Evolutionary conservation across 192 early-diverging fungal genomes (phyloP), one percentile per base, ranked within the genome.

Genomic region (Coemansia sp.): DNA sequence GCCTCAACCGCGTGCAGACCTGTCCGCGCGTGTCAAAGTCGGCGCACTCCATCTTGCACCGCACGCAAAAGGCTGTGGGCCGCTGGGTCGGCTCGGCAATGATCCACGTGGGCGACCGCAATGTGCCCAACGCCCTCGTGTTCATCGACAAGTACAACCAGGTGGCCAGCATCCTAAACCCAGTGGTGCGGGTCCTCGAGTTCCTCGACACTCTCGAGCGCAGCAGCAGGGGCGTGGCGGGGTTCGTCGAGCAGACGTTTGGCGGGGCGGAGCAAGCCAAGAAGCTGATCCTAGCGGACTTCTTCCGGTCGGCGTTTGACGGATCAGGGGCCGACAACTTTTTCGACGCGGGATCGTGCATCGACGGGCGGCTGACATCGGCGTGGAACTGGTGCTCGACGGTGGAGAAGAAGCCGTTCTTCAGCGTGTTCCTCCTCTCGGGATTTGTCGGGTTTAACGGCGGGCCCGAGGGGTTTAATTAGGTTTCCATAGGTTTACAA

Each of bases 81-180:
- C 84, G 85, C 43, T 99, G 97, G 97, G 89, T 98, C 11, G 97
- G 96, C 11, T 93, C 91, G 23, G 91, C 92, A 16, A 95, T 98
- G 61, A 93, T 99, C 69, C 97, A 99, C 80, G 67, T 99, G 65
- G 97, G 96, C 20, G 96, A 99, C 79, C 92, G 91, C 76, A 99
- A 98, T 70, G 97, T 99, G 12, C 96, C 97, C 20, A 99, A 99
- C 69, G 92, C 97, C 5, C 86, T 99, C 34, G 90, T 97, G 88
- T 98, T 98, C 61, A 97, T 99, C 57, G 93, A 94, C 87, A 95
- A 94, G 86, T 97, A 97, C 79, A 97, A 95, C 65, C 95, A 99
- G 86, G 92, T 99, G n/a, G 87, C 94, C 57, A 87, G 92, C 50
- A 99, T 99, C 62, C 85, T 99, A 14, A 89, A 90, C 64, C 97